Conservation (phyloP, 192 early-diverging fungal genomes). For the Spinellus fusiger region DNA sequence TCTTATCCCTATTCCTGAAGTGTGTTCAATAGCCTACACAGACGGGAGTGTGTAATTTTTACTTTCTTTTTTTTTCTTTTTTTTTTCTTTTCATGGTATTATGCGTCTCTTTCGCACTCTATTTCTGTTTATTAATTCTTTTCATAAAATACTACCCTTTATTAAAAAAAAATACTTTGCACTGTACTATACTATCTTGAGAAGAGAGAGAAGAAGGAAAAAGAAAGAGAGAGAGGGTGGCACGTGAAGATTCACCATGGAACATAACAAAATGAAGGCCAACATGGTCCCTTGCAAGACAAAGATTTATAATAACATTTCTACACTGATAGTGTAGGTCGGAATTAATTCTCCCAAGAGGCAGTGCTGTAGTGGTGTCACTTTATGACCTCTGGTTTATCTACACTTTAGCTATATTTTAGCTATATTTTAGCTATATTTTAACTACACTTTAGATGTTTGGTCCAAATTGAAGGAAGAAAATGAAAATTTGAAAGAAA, state of each 20-base stretch:
- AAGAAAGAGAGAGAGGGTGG: neutral
- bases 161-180: neutral
- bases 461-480: no score
- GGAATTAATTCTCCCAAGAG: no score
- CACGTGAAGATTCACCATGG: constrained; percentile 11
- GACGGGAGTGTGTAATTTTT: neutral
- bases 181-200: neutral
- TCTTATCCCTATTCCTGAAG: neutral
- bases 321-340: neutral
- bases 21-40: neutral
- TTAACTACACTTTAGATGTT: no score
- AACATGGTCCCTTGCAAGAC: constrained; percentile 17
- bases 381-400: no score
- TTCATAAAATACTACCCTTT: no score
- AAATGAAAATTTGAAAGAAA: no score
- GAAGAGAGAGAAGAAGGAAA: neutral
- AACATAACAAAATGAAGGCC: neutral
- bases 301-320: neutral
- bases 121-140: neutral
- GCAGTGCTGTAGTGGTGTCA: no score
- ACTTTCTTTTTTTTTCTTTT: neutral
- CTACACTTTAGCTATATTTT: no score
- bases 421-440: no score
- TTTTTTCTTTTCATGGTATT: neutral
- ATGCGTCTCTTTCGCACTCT: neutral